A percentile compares a stretch with the other conserved stretches of the same genome.
These are phyloP conservation scores for Colletotrichum siamense DNA, from an alignment of 2,329 filamentous ascomycete genomes.

Conservation along the genomic window DNA sequence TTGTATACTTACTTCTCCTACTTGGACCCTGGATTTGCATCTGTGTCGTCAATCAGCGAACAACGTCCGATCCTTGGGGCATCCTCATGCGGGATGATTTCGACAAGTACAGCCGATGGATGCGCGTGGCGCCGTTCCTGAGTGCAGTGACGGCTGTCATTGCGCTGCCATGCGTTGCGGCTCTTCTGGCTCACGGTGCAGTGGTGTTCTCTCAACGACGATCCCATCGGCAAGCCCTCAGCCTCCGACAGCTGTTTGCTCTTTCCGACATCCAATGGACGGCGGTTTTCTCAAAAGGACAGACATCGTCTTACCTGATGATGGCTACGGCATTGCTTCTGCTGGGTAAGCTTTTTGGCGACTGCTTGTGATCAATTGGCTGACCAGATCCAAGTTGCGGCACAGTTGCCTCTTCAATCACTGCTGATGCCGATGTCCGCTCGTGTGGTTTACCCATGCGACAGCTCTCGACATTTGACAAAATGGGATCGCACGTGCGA, in stretches of 20 bases:
- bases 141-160: conserved; percentile 14
- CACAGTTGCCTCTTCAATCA: conserved; percentile 13
- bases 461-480: not conserved
- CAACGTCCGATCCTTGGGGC: not conserved
- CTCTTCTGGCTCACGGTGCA: conserved; percentile 14
- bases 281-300: not conserved
- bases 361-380: not conserved
- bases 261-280: conserved; percentile 18
- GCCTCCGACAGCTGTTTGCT: conserved; percentile 13
- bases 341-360: not conserved
- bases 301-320: conserved; percentile 6
- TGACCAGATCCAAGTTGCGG: not conserved
- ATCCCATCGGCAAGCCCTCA: conserved; percentile 4
- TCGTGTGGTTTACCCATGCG: conserved; percentile 10
- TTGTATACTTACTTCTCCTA: conserved; percentile 8
- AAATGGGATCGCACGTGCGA: conserved; percentile 14
- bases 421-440: conserved; percentile 7
- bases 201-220: conserved; percentile 18
- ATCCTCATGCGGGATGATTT: conserved; percentile 15
- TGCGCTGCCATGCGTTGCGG: conserved; percentile 15
- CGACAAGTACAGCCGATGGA: conserved; percentile 7
- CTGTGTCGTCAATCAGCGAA: conserved; percentile 8
- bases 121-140: conserved; percentile 5
- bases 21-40: conserved; percentile 14
- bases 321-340: conserved; percentile 6